Evolutionary conservation across 73 alveolate species (phyloP), one percentile per base, ranked within the genome.

Genomic region (Paramecium bursaria): DNA sequence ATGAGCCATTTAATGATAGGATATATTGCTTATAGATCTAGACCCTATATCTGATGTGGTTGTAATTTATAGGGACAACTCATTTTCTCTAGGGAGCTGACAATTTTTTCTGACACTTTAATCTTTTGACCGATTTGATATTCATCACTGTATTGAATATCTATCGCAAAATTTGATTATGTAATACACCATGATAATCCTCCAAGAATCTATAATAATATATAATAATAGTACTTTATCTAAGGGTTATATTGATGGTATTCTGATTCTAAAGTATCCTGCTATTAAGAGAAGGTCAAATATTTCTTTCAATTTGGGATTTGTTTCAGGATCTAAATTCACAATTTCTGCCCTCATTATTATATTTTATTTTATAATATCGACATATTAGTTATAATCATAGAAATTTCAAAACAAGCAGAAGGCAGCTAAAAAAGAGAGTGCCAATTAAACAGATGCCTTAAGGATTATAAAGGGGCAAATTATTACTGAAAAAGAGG

Each of bases 151-250:
- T 95, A 97, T 67, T 97, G 98, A 25, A 97, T 95, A 57, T 94
- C 98, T 35, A 95, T 90, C 61, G 92, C 98, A 74, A 85, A 90
- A 87, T 92, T 94, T 77, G 95, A 86, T 33, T 97, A 95, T 0
- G 99, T 91, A 44, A 95, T 88, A 48, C 95, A 93, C 98, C 99
- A 95, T 27, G 97, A 90, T 93, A 91, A 88, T 3, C 99, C 99
- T 53, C 99, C 99, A 46, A 95, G 73, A 35, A 97, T 92, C 92
- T 73, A 39, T 54, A 4, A 19, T 82, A 4, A 15, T 17, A 1
- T 26, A 14, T 3, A 0, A 48, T 19, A 3, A 22, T 25, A 33
- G 19, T 88, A 85, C 86, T 85, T 95, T 97, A 87, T 97, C 99
- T 75, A 97, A 97, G 15, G 99, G 97, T 25, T 87, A 91, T 47